Conservation (phyloP, 2,329 filamentous ascomycete species). For the Cercospora berteroae region DNA sequence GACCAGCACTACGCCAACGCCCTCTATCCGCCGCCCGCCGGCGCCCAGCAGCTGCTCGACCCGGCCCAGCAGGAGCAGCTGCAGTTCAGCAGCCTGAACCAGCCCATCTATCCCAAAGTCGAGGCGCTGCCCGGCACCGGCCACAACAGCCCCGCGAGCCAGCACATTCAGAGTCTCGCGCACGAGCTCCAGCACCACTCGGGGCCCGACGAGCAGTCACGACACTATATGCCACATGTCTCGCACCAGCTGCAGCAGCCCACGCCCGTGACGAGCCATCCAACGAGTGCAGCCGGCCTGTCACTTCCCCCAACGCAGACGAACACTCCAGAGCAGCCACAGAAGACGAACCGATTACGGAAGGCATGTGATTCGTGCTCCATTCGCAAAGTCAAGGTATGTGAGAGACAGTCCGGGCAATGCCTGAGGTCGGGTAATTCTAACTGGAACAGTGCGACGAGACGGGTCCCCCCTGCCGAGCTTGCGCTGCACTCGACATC, state of each 20-base stretch:
- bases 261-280: constrained; percentile 26
- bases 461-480: constrained; percentile 63
- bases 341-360: constrained; percentile 41
- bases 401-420: not conserved
- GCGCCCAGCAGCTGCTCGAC: constrained; percentile 36
- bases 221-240: constrained; percentile 33
- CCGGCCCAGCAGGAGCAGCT: constrained; percentile 36
- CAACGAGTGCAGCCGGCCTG: constrained; percentile 27
- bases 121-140: constrained; percentile 30
- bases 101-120: constrained; percentile 38
- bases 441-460: constrained; percentile 57
- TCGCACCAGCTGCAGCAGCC: constrained; percentile 32
- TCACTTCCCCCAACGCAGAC: constrained; percentile 27
- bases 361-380: constrained; percentile 44
- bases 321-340: constrained; percentile 28
- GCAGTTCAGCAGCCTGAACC: constrained; percentile 37
- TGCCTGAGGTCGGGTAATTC: not conserved
- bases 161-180: constrained; percentile 37
- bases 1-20: constrained; percentile 39
- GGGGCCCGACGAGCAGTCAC: constrained; percentile 34
- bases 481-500: constrained; percentile 63
- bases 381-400: constrained; percentile 43
- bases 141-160: constrained; percentile 29
- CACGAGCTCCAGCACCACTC: constrained; percentile 35
- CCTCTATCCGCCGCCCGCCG: constrained; percentile 34